Evolutionary conservation across 2,329 filamentous ascomycete genomes (phyloP).

Genomic region (Fusarium goolgardi): DNA sequence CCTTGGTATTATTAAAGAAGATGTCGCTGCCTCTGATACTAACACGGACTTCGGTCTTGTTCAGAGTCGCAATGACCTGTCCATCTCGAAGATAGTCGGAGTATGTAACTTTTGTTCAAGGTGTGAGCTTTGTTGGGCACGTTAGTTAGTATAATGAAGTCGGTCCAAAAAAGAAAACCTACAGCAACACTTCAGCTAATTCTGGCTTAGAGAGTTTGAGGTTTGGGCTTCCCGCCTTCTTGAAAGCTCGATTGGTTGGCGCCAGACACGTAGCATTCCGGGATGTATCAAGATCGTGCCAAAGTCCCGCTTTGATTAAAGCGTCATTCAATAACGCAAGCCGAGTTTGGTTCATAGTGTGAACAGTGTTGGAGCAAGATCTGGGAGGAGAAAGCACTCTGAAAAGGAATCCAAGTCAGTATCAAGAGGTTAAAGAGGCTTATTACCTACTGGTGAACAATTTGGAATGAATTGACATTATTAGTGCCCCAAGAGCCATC

Average conservation of each 20-base stretch:
- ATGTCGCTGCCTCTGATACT: not conserved
- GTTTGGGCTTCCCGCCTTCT: not conserved
- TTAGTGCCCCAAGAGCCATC: slow-evolving; percentile 40
- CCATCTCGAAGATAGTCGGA: not conserved
- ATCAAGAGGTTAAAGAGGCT: fast-evolving
- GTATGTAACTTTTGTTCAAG: not conserved
- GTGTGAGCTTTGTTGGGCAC: not conserved
- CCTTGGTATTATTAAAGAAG: not conserved
- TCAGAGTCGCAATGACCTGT: not conserved
- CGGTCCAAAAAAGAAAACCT: fast-evolving
- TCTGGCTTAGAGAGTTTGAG: not conserved
- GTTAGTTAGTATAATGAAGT: not conserved
- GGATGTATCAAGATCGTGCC: not conserved
- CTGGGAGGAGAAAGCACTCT: slow-evolving; percentile 35
- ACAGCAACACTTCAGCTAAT: not conserved
- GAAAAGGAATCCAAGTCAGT: fast-evolving
- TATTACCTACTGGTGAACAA: slow-evolving; percentile 32
- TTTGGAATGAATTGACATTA: slow-evolving; percentile 33
- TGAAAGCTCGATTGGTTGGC: not conserved
- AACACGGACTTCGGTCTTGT: not conserved
- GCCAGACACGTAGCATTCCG: not conserved
- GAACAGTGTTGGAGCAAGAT: slow-evolving; percentile 15
- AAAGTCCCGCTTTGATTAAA: not conserved
- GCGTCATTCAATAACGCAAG: not conserved
- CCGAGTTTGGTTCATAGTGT: not conserved